Evolutionary conservation across 164 flowering plant species (phyloP).

Genomic region (Chimonanthus salicifolius): DNA sequence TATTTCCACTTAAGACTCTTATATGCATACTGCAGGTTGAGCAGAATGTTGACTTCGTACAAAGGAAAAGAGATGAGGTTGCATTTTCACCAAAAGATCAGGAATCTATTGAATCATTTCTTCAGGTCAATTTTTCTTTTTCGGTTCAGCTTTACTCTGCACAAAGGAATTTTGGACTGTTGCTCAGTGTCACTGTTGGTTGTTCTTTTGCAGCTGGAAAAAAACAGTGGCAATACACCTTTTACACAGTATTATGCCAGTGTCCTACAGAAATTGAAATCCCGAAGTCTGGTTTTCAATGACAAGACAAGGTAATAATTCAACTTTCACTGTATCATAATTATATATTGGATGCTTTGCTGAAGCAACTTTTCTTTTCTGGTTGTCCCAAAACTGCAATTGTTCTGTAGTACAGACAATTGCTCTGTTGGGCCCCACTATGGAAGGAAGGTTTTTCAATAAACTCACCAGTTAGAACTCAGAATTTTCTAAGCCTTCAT

Average conservation of each 20-base stretch:
- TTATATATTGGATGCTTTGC: not conserved
- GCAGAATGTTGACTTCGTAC: conserved; percentile 71
- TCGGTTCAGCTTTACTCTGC: not conserved
- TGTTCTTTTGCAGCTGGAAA: conserved; percentile 16
- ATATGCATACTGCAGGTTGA: conserved; percentile 48
- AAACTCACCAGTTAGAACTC: not conserved
- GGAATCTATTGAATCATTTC: conserved; percentile 63
- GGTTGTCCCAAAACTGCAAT: not conserved
- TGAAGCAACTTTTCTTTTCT: not conserved
- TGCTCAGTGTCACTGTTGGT: not conserved
- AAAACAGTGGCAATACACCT: conserved; percentile 14
- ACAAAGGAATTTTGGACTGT: not conserved
- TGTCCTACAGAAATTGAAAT: conserved; percentile 13
- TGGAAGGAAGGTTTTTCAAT: not conserved
- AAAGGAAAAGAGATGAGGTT: conserved; percentile 72
- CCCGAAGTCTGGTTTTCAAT: conserved; percentile 5
- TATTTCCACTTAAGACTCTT: no score
- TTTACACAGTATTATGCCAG: conserved; percentile 25
- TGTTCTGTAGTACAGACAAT: not conserved
- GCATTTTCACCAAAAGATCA: conserved; percentile 81
- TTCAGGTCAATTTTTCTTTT: conserved; percentile 52
- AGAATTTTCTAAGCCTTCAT: not conserved
- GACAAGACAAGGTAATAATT: conserved; percentile 15
- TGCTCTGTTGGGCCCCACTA: not conserved
- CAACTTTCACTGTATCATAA: not conserved